Conservation (phyloP, 225 moss, liverwort and hornwort species). For the Marchantia paleacea region DNA sequence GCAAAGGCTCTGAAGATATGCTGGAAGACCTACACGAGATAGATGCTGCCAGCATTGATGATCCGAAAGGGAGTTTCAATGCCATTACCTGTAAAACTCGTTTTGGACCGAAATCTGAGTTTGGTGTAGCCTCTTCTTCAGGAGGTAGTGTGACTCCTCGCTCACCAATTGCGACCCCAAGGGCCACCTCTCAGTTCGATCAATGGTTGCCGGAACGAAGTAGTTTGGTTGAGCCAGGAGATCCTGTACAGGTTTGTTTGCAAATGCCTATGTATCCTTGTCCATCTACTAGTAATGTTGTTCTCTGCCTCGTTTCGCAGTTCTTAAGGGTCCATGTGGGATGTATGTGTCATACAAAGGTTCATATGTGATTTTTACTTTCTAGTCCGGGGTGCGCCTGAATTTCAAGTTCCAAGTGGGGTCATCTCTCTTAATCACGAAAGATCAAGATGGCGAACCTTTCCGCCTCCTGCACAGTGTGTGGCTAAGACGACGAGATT, state of each 20-base stretch:
- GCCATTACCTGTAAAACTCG: constrained; percentile 75
- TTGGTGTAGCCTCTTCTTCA: constrained; percentile 64
- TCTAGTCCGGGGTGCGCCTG: no score
- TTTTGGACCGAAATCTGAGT: constrained; percentile 74
- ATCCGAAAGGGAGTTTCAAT: constrained; percentile 72
- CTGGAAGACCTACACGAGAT: constrained; percentile 94
- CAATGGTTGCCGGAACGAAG: constrained; percentile 66
- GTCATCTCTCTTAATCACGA: no score
- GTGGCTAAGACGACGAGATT: no score
- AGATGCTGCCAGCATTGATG: constrained; percentile 90
- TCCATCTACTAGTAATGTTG: neutral
- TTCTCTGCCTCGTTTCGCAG: neutral
- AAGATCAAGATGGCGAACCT: no score
- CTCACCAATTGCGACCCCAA: constrained; percentile 70
- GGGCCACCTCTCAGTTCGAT: constrained; percentile 69
- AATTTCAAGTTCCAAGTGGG: no score
- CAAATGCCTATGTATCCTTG: neutral
- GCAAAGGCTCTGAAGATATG: constrained; percentile 93
- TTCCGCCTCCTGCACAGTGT: no score
- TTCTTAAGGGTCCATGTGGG: no score
- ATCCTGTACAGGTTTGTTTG: constrained; percentile 70
- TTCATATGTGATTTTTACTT: no score
- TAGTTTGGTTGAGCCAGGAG: constrained; percentile 65
- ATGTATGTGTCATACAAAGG: no score
- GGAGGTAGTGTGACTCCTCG: constrained; percentile 86